Conservation (phyloP, 306 rosid genomes). For the Cucumis melo region DNA sequence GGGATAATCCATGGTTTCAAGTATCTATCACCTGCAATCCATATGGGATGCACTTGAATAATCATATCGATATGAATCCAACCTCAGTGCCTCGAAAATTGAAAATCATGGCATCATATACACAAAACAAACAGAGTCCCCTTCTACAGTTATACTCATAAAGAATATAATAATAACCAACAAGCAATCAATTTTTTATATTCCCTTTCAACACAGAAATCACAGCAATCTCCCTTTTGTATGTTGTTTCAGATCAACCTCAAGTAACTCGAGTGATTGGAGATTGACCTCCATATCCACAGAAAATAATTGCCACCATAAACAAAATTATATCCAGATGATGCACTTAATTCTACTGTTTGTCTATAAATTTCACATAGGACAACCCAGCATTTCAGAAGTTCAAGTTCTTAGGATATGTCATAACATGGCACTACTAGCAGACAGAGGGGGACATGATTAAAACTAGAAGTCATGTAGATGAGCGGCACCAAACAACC, state of each 20-base stretch:
- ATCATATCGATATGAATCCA: not conserved
- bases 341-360: not conserved
- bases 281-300: not conserved
- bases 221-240: not conserved
- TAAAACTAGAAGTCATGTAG: not conserved
- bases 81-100: not conserved
- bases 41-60: not conserved
- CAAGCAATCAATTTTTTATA: not conserved
- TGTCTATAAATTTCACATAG: not conserved
- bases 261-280: not conserved
- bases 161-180: not conserved
- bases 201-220: not conserved
- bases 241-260: not conserved
- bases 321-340: not conserved
- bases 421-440: not conserved
- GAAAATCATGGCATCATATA: not conserved
- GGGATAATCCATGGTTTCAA: conserved; percentile 89
- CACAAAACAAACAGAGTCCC: not conserved
- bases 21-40: conserved; percentile 73
- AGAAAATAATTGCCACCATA: not conserved
- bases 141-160: not conserved
- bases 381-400: not conserved
- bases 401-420: not conserved
- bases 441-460: not conserved
- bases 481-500: not conserved